These are phyloP conservation scores for Rhodotorula sp. DNA, from an alignment of 1,284 basidiomycete genomes.

Conservation along the genomic window DNA sequence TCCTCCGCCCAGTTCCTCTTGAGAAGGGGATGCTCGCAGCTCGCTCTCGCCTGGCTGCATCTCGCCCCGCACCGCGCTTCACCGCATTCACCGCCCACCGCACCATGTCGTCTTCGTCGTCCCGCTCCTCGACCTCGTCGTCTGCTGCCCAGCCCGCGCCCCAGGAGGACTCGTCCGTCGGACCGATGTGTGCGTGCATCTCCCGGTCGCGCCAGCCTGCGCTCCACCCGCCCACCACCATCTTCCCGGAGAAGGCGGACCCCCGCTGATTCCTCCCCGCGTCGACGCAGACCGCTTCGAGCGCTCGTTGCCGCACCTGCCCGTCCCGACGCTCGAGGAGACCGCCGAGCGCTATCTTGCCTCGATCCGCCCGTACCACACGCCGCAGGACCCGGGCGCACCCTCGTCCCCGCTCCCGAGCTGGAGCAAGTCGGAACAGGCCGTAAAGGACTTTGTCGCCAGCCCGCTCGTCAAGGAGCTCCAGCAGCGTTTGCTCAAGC, in stretches of 20 bases:
- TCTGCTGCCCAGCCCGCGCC: slow-evolving; percentile 1
- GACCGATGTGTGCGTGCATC: slow-evolving; percentile 21
- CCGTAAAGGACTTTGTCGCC: slow-evolving; percentile 69
- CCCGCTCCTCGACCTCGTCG: not conserved
- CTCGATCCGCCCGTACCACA: slow-evolving; percentile 72
- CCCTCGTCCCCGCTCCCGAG: slow-evolving; percentile 41
- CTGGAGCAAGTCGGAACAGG: slow-evolving; percentile 46
- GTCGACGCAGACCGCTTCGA: slow-evolving; percentile 51
- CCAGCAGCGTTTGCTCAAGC: slow-evolving; percentile 75
- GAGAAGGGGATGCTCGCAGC: not conserved
- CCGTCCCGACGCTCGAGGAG: slow-evolving; percentile 76
- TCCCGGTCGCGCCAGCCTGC: too few species aligned
- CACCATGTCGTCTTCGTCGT: slow-evolving; percentile 3
- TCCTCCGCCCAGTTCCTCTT: not conserved
- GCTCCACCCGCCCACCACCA: not conserved
- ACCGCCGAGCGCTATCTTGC: slow-evolving; percentile 86
- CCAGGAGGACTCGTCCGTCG: slow-evolving; percentile 16
- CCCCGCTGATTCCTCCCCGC: slow-evolving; percentile 4
- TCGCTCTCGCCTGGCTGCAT: not conserved
- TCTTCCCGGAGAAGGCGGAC: too few species aligned
- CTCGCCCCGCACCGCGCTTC: slow-evolving; percentile 1
- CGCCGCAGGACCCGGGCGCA: slow-evolving; percentile 56
- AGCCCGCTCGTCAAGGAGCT: slow-evolving; percentile 72
- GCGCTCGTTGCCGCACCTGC: slow-evolving; percentile 74
- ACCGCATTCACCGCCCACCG: not conserved